Conservation (phyloP, 371 early-diverging fungal species). For the Saksenaea vasiformis region DNA sequence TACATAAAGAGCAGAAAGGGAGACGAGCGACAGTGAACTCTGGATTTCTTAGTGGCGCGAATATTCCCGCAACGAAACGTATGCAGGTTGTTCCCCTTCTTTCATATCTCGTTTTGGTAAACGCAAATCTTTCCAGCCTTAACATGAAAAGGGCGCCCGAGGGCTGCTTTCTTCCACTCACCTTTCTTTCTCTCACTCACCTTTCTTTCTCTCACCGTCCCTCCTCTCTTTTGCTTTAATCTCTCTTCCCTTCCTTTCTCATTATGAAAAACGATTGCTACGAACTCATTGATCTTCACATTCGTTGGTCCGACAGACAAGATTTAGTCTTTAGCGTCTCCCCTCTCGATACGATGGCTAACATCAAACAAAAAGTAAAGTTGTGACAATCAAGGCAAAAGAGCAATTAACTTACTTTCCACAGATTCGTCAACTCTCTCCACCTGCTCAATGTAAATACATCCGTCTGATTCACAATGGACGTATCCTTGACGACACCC, state of each 20-base stretch:
- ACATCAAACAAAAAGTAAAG: conserved; percentile 54
- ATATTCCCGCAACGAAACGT: background rate
- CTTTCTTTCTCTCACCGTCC: background rate
- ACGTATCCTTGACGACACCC: conserved; percentile 43
- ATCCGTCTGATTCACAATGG: conserved; percentile 61
- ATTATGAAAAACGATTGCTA: conserved; percentile 27
- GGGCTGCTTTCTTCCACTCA: background rate
- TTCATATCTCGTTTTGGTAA: background rate
- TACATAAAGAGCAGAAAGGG: too few species aligned
- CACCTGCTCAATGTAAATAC: conserved; percentile 37
- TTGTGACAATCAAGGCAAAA: background rate
- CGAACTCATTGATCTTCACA: conserved; percentile 41
- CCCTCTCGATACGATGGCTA: conserved; percentile 40
- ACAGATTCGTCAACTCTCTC: conserved; percentile 26
- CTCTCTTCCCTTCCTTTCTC: conserved; percentile 10
- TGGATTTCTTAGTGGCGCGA: too few species aligned
- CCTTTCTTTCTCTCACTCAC: background rate
- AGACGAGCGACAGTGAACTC: too few species aligned
- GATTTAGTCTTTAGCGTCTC: conserved; percentile 38
- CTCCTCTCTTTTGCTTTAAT: background rate
- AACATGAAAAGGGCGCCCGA: conserved; percentile 3
- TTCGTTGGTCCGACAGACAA: conserved; percentile 47
- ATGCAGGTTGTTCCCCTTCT: background rate
- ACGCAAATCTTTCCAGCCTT: background rate
- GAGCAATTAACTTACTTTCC: background rate